A percentile compares a stretch with the other conserved stretches of the same genome.
These are phyloP conservation scores for Thecaphora thlaspeos DNA, from an alignment of 1,284 basidiomycete species.

Conservation along the genomic window DNA sequence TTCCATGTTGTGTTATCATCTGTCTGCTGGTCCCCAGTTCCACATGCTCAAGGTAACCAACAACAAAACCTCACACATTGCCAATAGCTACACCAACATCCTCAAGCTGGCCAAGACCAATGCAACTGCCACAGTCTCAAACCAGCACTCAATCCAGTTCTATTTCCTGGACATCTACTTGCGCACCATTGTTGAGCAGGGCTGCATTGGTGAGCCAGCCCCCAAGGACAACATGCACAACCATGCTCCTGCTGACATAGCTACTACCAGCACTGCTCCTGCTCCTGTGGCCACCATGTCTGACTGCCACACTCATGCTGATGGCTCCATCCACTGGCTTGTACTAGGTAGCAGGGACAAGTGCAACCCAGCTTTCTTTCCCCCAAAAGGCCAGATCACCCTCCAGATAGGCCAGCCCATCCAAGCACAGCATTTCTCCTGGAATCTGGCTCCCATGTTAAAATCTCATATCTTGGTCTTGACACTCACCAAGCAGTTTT, in stretches of 20 bases:
- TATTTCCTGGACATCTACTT: conserved; percentile 59
- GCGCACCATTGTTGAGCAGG: conserved; percentile 55
- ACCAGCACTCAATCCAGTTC: conserved; percentile 60
- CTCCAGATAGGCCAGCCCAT: too few species aligned
- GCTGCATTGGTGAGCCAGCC: conserved; percentile 14
- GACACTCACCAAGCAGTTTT: too few species aligned
- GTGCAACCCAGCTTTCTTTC: too few species aligned
- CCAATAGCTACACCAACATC: conserved; percentile 54
- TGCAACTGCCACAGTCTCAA: conserved; percentile 50
- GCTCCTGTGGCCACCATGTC: not conserved
- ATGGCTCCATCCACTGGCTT: conserved; percentile 29
- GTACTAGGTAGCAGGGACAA: too few species aligned
- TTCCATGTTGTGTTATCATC: too few species aligned
- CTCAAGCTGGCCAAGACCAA: conserved; percentile 58
- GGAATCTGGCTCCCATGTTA: too few species aligned
- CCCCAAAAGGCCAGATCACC: too few species aligned
- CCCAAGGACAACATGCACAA: not conserved
- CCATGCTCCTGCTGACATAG: not conserved
- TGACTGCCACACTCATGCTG: conserved; percentile 33
- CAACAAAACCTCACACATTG: conserved; percentile 56
- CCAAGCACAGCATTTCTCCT: too few species aligned
- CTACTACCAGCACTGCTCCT: not conserved
- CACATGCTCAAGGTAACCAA: conserved; percentile 58
- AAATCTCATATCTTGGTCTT: too few species aligned
- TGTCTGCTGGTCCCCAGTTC: conserved; percentile 25